Evolutionary conservation across 2,329 filamentous ascomycete genomes (phyloP).

Genomic region (Pseudocercospora crystallina): DNA sequence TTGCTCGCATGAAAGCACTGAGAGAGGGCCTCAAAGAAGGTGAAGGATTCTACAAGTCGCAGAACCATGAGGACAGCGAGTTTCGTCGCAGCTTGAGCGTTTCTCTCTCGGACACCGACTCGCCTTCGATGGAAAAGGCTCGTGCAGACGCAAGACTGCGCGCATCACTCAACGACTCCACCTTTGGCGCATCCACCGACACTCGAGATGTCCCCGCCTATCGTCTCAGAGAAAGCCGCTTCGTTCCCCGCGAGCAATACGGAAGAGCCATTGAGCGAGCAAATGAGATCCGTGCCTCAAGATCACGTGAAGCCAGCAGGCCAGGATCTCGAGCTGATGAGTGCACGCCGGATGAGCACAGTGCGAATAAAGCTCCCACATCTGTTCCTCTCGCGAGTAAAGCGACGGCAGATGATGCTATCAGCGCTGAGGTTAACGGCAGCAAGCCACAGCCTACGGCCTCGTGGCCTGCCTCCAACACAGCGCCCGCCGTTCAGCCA

Average conservation of each 20-base stretch:
- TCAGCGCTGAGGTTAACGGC: too few relatives aligned
- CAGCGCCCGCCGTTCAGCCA: background rate
- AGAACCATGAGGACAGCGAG: constrained; percentile 23
- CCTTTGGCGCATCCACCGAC: constrained; percentile 4
- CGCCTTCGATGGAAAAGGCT: constrained; percentile 34
- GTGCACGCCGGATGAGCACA: background rate
- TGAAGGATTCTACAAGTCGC: constrained; percentile 16
- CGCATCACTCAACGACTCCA: constrained; percentile 19
- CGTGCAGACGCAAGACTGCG: constrained; percentile 33
- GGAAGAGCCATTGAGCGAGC: constrained; percentile 35
- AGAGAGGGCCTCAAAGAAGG: constrained; percentile 30
- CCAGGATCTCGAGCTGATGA: constrained; percentile 19
- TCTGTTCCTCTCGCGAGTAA: too few relatives aligned
- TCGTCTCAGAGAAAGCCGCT: constrained; percentile 36
- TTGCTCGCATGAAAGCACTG: constrained; percentile 35
- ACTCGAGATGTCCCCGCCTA: constrained; percentile 36
- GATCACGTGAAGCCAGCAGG: constrained; percentile 18
- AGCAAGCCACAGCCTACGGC: background rate
- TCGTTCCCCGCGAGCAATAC: constrained; percentile 38
- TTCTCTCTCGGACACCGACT: constrained; percentile 30
- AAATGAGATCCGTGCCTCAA: constrained; percentile 28
- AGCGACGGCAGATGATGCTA: too few relatives aligned
- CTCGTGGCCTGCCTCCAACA: background rate
- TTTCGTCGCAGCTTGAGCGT: constrained; percentile 24
- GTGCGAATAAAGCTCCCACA: too few relatives aligned